Conservation (phyloP, 805 yeast species). For the Sugiyamaella boreocaroliniensis region DNA sequence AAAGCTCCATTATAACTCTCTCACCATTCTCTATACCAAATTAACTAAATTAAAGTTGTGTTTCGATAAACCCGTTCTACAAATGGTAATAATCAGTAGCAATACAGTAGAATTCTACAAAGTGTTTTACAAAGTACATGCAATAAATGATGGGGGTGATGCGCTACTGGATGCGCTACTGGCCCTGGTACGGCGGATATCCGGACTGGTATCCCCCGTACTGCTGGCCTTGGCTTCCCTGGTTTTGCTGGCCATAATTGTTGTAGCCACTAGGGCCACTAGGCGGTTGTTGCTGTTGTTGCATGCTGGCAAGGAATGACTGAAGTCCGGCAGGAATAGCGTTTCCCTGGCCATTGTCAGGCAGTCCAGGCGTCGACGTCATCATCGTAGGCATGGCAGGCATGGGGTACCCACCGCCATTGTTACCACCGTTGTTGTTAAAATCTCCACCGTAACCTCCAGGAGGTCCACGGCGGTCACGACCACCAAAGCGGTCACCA, state of each 20-base stretch:
- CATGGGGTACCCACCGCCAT: neutral
- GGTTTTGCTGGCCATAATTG: neutral
- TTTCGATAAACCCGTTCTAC: too few relatives aligned
- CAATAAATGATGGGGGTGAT: too few relatives aligned
- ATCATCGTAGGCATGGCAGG: slow-evolving; percentile 2
- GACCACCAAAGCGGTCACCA: neutral
- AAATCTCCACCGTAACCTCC: slow-evolving; percentile 3
- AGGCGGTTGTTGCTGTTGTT: slow-evolving; percentile 9
- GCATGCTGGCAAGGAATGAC: slow-evolving; percentile 13
- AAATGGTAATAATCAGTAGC: too few relatives aligned
- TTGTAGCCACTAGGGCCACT: neutral
- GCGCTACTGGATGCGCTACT: neutral
- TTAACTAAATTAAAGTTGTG: too few relatives aligned
- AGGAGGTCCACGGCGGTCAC: neutral
- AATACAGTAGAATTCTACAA: too few relatives aligned
- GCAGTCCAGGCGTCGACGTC: neutral
- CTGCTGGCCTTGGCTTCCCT: neutral
- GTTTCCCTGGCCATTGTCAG: neutral
- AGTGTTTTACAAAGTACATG: too few relatives aligned
- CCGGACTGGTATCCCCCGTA: neutral
- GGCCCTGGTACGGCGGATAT: neutral
- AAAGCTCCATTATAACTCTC: too few relatives aligned
- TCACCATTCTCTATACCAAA: too few relatives aligned
- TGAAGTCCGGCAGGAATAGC: slow-evolving; percentile 16
- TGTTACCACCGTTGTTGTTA: slow-evolving; percentile 1